Conservation (phyloP, 177 flowering plant genomes). For the Tripterygium wilfordii region DNA sequence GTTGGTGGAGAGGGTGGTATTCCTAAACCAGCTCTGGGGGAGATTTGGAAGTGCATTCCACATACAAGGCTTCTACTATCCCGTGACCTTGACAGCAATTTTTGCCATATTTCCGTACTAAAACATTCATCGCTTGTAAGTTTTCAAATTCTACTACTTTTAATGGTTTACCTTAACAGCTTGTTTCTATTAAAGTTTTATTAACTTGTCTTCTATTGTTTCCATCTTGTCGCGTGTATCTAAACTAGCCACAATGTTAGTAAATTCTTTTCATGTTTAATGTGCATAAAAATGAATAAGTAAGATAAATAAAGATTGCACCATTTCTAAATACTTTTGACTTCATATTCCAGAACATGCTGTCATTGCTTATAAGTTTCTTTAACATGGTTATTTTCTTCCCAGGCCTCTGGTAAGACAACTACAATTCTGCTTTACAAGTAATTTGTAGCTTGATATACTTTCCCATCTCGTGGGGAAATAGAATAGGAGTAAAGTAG, state of each 20-base stretch:
- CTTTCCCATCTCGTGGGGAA: too few species aligned
- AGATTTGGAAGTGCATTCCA: slow-evolving; percentile 82
- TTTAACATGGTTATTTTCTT: slow-evolving; percentile 1
- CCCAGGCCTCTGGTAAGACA: slow-evolving; percentile 37
- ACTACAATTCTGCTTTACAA: slow-evolving; percentile 19
- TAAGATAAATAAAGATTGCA: too few species aligned
- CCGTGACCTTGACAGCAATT: slow-evolving; percentile 33
- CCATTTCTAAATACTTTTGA: neutral
- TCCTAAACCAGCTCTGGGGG: slow-evolving; percentile 80
- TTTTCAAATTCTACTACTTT: too few species aligned
- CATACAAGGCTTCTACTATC: slow-evolving; percentile 68
- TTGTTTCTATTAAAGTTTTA: neutral
- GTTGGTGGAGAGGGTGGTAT: slow-evolving; percentile 74
- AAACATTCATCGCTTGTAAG: slow-evolving; percentile 57
- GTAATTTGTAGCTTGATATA: slow-evolving; percentile 32
- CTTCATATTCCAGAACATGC: neutral
- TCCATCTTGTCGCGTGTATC: too few species aligned
- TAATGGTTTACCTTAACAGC: too few species aligned
- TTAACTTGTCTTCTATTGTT: too few species aligned
- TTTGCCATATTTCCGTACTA: slow-evolving; percentile 37
- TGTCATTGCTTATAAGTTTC: neutral
- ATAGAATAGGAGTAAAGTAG: too few species aligned
- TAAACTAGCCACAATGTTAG: too few species aligned
- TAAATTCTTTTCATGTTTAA: neutral
- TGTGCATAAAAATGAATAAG: neutral